A percentile compares a stretch with the other conserved stretches of the same genome.
phyloP scores from a whole-genome alignment of 441 rosid species.

The Metrosideros polymorpha region DNA sequence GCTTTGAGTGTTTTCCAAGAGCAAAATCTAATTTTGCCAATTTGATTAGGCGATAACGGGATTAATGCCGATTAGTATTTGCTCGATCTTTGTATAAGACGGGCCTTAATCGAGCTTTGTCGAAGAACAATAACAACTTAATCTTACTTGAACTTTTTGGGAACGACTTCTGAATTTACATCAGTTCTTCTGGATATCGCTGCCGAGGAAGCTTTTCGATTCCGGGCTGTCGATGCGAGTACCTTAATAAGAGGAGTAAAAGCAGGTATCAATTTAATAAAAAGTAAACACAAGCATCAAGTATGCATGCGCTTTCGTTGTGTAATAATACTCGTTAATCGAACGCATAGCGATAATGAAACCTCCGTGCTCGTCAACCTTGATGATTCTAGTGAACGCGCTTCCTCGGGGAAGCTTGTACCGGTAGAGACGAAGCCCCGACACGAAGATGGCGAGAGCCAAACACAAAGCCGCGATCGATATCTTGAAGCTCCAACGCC shows the following conservation, averaged over 20 bases:
- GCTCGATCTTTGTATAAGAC: not conserved
- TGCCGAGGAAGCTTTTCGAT: conserved; percentile 21
- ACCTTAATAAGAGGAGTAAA: conserved; percentile 7
- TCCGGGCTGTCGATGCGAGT: conserved; percentile 22
- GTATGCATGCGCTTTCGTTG: not conserved
- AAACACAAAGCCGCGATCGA: conserved; percentile 10
- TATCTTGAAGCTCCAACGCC: conserved; percentile 32
- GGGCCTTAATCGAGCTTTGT: not conserved
- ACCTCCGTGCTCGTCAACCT: conserved; percentile 10
- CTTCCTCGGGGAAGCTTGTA: conserved; percentile 42
- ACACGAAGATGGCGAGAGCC: conserved; percentile 26
- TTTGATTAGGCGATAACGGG: not conserved
- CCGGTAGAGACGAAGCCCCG: conserved; percentile 33
- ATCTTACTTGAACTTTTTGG: conserved; percentile 28
- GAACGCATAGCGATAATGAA: not conserved
- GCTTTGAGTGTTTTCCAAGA: not conserved
- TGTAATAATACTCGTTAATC: not conserved
- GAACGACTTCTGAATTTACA: not conserved
- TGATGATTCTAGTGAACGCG: conserved; percentile 28
- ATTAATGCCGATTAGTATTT: not conserved
- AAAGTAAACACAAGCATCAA: not conserved
- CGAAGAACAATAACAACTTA: not conserved
- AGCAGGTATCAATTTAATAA: too few species aligned
- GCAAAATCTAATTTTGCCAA: not conserved
- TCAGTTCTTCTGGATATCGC: not conserved